These are phyloP conservation scores for Lepidium africanum DNA, from an alignment of 345 rosid species.

Conservation along the genomic window DNA sequence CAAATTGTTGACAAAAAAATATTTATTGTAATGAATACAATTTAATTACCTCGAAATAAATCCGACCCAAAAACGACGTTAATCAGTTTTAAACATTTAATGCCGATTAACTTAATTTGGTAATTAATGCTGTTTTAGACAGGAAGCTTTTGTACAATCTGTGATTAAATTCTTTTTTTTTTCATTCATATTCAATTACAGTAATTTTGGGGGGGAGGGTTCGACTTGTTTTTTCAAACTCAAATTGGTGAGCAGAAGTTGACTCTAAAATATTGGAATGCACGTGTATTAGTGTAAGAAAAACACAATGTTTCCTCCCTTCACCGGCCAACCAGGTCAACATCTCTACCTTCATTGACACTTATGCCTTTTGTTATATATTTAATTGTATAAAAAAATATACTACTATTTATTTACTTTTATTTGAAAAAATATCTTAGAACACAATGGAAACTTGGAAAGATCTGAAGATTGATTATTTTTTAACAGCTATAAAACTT, in stretches of 20 bases:
- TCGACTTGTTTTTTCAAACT: neutral
- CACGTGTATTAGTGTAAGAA: conserved; percentile 29
- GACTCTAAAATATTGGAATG: conserved; percentile 17
- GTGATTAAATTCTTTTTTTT: neutral
- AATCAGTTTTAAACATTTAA: neutral
- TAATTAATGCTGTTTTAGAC: neutral
- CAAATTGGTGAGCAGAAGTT: conserved; percentile 17
- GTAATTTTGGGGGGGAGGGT: neutral
- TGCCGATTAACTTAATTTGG: neutral
- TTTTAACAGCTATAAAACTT: neutral
- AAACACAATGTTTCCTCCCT: conserved; percentile 21
- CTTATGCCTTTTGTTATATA: neutral
- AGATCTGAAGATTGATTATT: neutral
- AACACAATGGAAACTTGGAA: neutral
- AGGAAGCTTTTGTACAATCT: neutral
- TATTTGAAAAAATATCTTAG: neutral
- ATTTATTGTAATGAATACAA: neutral
- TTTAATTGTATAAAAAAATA: neutral
- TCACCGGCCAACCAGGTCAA: conserved; percentile 33
- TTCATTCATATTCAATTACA: neutral
- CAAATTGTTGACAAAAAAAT: no score
- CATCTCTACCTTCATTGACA: conserved; percentile 29
- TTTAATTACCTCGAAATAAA: neutral
- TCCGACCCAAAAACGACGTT: neutral
- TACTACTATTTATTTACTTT: neutral